A percentile compares a stretch with the other conserved stretches of the same genome.
phyloP scores from a whole-genome alignment of 805 yeast genomes.

The Cyberlindnera petersonii region DNA sequence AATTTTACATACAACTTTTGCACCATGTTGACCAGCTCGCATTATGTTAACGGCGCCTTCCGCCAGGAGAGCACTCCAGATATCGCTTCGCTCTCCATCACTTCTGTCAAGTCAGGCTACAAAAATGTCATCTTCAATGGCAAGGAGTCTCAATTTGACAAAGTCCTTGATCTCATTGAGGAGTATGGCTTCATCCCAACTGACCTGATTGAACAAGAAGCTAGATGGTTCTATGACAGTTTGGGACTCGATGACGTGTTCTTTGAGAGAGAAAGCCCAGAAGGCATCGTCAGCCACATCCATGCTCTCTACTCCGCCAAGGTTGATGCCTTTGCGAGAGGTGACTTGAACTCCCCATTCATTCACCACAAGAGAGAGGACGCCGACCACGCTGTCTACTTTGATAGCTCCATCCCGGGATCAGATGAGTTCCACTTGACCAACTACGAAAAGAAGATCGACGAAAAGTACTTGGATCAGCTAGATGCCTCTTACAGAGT shows the following conservation, averaged over 20 bases:
- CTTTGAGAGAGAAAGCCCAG: constrained; percentile 81
- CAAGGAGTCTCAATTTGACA: constrained; percentile 73
- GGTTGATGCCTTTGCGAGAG: constrained; percentile 76
- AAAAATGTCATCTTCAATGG: constrained; percentile 73
- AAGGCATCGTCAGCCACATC: constrained; percentile 77
- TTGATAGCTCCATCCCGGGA: constrained; percentile 65
- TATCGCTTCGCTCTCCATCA: constrained; percentile 38
- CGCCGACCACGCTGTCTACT: constrained; percentile 85
- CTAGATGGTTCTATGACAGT: constrained; percentile 81
- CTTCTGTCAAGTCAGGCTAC: constrained; percentile 55
- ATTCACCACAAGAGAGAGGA: constrained; percentile 78
- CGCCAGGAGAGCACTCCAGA: constrained; percentile 29
- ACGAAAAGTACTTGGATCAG: constrained; percentile 72
- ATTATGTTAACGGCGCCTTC: constrained; percentile 1
- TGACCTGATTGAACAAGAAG: constrained; percentile 76
- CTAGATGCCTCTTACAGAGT: constrained; percentile 53
- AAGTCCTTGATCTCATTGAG: constrained; percentile 78
- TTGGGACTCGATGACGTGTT: constrained; percentile 91
- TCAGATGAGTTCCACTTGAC: constrained; percentile 38
- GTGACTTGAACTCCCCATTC: constrained; percentile 49
- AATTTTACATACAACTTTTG: background rate
- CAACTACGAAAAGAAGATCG: constrained; percentile 71
- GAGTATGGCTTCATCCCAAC: constrained; percentile 88
- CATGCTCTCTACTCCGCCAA: constrained; percentile 90
- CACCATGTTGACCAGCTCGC: background rate